Evolutionary conservation across 345 rosid genomes (phyloP), one percentile per base, ranked within the genome.

Genomic region (Gossypium herbaceum): DNA sequence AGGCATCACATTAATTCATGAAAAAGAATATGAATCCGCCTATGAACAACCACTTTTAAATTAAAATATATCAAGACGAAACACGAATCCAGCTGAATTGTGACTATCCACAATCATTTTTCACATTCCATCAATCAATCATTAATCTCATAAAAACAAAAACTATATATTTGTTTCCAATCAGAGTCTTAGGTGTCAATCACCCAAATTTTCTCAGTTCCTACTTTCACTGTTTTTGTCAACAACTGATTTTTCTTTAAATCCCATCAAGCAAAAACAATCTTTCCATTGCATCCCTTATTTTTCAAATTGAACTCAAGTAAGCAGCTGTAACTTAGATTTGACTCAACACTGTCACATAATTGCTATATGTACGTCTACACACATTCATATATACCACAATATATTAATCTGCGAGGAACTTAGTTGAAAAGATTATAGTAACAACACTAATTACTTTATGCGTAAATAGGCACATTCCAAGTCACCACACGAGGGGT

Each of bases 141-240:
- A 45, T 13, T 45, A 45, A 45, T 45, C 12, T 11, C 39, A 34
- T 34, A 34, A 11, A 45, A 45, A 45, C 48, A 9, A 45, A 45
- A 45, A 45, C 9, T 6, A 34, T 4, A 45, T 45, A 12, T 9
- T 11, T 9, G 12, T 11, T 1, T 45, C 12, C 10, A 9, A 11
- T 9, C 13, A 45, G 9, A 41, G 69, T 64, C 69, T n/a, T 10
- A 1, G 66, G 29, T 11, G 20, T 16, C 45, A 17, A 43, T 64
- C 43, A 41, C 27, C 5, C 25, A 64, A 64, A 17, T n/a, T 64
- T 41, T 50, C 43, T 15, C 69, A 10, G 5, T 24, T 17, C 43
- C 16, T 41, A 64, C 69, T 64, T 41, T 64, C 50, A 41, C 69
- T 41, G 68, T 41, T 64, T 64, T 43, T 64, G 51, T 64, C 69